Base-by-base conservation (phyloP, 441 rosid species). In the Croton laevigatus region DNA sequence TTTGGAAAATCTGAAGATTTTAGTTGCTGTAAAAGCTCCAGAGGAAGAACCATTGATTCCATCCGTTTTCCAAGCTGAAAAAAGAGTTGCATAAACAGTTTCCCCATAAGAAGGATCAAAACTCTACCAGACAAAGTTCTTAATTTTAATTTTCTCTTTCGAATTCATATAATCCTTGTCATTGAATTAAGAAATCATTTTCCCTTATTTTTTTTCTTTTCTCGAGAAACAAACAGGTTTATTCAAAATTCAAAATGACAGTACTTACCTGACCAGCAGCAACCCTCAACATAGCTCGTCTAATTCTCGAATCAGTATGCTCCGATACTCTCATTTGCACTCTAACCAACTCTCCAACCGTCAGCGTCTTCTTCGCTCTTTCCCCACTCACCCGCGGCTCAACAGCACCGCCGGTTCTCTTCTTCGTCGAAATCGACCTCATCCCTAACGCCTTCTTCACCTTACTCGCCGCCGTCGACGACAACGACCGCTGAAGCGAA, bases 361-460 rank as follows among this genome's bases (percentile, higher is more conserved):
- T 93, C 75, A 81, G 70, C 53, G 90, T 83, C 59, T 83, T 86
- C 81, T 80, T 91, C 52, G 69, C 57, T 75, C 75, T 84, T 78
- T 71, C 79, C 32, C 70, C 84, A 68, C 70, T 68, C 73, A 36
- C 79, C 27, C 79, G 66, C 11, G 80, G 66, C 11, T 81, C 87
- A n/a, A 68, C 86, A n/a, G 68, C 86, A 23, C 66, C 67, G 11
- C 66, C 54, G 51, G 20, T 49, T 52, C 80, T 80, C 72, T 63
- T 78, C 71, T 52, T 87, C 49, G 70, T 71, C 66, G 86, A 81
- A 68, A 59, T 12, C 48, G 73, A 60, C 72, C 74, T 88, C 80
- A 95, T 81, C 46, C 99, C 97, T 11, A 95, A 78, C n/a, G 97
- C 95, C 77, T 86, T 93, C 90, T 95, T 95, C 84, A 95, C 89